Evolutionary conservation across 257 asterid genomes (phyloP), one percentile per base, ranked within the genome.

Genomic region (Capsicum chinense): DNA sequence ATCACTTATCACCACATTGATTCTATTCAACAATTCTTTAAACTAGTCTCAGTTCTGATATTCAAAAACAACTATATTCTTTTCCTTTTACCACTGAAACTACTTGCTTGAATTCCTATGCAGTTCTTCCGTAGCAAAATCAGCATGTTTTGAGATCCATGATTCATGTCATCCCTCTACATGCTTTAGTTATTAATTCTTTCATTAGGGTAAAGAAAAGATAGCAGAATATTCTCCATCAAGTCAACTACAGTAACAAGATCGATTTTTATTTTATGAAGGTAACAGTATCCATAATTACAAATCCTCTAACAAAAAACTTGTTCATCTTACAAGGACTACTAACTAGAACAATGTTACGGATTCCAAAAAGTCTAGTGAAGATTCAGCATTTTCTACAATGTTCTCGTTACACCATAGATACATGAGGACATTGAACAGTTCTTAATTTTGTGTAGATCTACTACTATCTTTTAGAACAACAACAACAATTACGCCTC

Each of bases 241-340:
- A 21, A 63, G 37, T 63, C 70, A 26, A 63, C 14, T 26, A 63
- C 42, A 19, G 37, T 21, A 35, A 19, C 69, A 6, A 21, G 69
- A 42, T 56, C 12, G 56, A 6, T 19, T 60, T 19, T 60, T 19
- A 1, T n/a, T 0, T 6, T 5, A n/a, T n/a, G 58, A 56, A 62
- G 68, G 68, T 19, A 62, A 62, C 35, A 62, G 37, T 62, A 59
- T 62, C 35, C 35, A n/a, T n/a, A n/a, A 9, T 62, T 19, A 9
- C 67, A 19, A 60, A 60, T 8, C 33, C 37, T 19, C 35, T n/a
- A 60, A 60, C 5, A 35, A 60, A 60, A 19, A 60, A 4, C 67
- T 60, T 60, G 67, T 19, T 60, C 67, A 60, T 60, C 67, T 60
- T 60, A 60, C 68, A 62, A 19, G 68, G 68, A 62, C 68, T 62